These are phyloP conservation scores for Rhodosorus marinus DNA, from an alignment of 23 red algal species.

Conservation along the genomic window DNA sequence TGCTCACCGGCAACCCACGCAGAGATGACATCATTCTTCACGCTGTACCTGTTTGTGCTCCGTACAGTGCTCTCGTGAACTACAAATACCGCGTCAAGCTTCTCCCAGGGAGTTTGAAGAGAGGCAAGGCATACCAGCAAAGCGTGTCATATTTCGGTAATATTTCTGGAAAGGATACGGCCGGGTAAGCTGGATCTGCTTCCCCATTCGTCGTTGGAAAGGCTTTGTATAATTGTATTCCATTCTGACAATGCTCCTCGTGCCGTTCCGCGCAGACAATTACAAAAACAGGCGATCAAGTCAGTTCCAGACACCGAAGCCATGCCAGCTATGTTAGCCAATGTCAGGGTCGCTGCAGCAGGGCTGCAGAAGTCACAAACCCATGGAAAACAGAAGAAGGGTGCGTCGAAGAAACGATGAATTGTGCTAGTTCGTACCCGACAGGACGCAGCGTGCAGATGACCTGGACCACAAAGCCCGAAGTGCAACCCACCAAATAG, in stretches of 20 bases:
- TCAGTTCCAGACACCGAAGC: too few relatives aligned
- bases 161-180: neutral
- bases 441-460: too few relatives aligned
- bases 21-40: conserved; percentile 42
- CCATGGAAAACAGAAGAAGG: conserved; percentile 5
- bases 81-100: conserved; percentile 88
- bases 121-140: conserved; percentile 58
- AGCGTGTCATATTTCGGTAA: neutral
- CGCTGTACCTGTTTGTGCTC: conserved; percentile 75
- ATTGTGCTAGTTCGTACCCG: too few relatives aligned
- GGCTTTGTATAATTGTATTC: neutral
- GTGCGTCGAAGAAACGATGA: too few relatives aligned
- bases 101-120: conserved; percentile 68
- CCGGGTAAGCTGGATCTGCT: neutral
- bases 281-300: conserved; percentile 5
- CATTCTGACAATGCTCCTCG: neutral
- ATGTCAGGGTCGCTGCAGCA: conserved; percentile 13
- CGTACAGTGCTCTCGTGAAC: conserved; percentile 41
- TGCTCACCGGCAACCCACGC: conserved; percentile 53
- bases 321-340: conserved; percentile 10
- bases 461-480: too few relatives aligned
- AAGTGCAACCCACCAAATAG: too few relatives aligned
- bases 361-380: conserved; percentile 14
- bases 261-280: conserved; percentile 2
- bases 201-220: neutral